Base-by-base conservation (phyloP, 1,284 basidiomycete genomes). In the Vanrija sp. region DNA sequence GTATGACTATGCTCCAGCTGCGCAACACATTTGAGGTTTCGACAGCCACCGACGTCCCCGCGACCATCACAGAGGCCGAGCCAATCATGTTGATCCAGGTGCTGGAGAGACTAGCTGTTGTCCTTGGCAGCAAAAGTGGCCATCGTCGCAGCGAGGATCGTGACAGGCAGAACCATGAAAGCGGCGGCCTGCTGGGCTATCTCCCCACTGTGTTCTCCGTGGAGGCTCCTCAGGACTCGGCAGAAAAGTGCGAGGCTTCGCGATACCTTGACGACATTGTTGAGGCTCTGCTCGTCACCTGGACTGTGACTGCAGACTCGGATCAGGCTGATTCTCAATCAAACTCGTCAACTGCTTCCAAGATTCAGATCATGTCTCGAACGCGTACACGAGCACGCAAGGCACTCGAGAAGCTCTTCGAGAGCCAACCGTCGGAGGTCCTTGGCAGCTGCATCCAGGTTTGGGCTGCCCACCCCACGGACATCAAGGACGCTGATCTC, bases 331-430 rank as follows among this genome's bases (percentile, higher is more conserved):
- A 23, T 5, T 25, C 8, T 2, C 26, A 29, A 1, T 38, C 16
- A 21, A 44, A 23, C 46, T 26, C 40, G 12, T 14, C 9, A 28
- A 4, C 12, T 8, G 44, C 63, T 1, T 60, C 65, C 2, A 46
- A 54, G 78, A 78, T 7, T 76, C 82, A 66, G 29, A 61, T 63
- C 18, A 61, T 65, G 50, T 49, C 55, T 0, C 58, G 60, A 5
- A 69, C 65, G 7, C 80, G 87, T 55, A 67, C 79, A 34, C 82
- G 91, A 26, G 86, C 86, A 67, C 83, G 85, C 38, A 84, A 88
- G 57, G 89, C 87, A 0, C 76, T 98, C 38, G 93, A 96, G 66
- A 86, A 89, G 65, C 79, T 97, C 16, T 95, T 95, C 79, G 86
- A 87, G 29, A 81, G 83, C 0, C 85, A 90, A 60, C 83, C 90